Conservation (phyloP, 805 yeast species). For the Spathaspora passalidarum region DNA sequence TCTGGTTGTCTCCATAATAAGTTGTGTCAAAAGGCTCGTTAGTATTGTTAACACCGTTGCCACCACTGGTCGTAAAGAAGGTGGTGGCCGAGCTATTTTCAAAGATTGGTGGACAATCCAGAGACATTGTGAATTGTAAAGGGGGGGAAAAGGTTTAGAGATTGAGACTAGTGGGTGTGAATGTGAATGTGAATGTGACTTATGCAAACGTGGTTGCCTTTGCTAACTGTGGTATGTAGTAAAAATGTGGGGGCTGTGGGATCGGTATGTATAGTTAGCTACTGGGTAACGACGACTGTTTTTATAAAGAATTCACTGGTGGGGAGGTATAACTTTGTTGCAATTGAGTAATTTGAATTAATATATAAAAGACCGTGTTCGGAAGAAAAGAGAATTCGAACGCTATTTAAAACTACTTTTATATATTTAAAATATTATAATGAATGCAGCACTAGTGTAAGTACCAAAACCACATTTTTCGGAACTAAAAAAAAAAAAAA, state of each 20-base stretch:
- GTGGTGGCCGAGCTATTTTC: slow-evolving; percentile 4
- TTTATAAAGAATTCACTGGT: not conserved
- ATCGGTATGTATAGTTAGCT: no score
- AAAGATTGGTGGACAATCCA: slow-evolving; percentile 8
- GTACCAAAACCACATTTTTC: not conserved
- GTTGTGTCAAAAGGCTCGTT: not conserved
- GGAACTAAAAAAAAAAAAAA: not conserved
- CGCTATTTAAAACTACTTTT: not conserved
- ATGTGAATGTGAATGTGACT: not conserved
- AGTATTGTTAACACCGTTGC: not conserved
- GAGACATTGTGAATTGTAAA: slow-evolving; percentile 6
- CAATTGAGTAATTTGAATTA: not conserved
- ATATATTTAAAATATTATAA: no score
- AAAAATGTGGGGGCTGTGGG: not conserved
- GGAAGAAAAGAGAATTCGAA: not conserved
- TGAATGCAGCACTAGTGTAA: not conserved
- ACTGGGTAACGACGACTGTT: no score
- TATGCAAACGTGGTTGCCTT: not conserved
- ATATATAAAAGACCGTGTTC: not conserved
- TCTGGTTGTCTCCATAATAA: not conserved
- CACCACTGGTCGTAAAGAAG: not conserved
- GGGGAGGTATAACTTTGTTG: not conserved
- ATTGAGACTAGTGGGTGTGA: not conserved
- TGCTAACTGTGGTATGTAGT: not conserved
- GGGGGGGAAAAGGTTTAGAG: not conserved